These are phyloP conservation scores for Cladosporium halotolerans DNA, from an alignment of 2,329 filamentous ascomycete genomes.

Conservation along the genomic window DNA sequence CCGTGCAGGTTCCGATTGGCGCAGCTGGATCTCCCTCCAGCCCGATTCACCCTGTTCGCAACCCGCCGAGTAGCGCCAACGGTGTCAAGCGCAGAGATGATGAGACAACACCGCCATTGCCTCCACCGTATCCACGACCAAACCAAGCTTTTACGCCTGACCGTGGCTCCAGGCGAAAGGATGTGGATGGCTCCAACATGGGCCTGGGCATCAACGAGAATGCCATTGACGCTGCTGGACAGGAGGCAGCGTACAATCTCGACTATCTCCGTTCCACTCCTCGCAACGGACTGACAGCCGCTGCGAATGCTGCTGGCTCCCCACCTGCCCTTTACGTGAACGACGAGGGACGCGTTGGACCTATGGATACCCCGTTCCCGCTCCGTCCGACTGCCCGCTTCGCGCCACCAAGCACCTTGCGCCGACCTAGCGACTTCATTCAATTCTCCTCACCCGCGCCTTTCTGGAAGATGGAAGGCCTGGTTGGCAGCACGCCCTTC, in stretches of 20 bases:
- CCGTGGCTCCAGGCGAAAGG: slow-evolving; percentile 41
- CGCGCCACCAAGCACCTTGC: slow-evolving; percentile 72
- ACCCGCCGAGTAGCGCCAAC: slow-evolving; percentile 34
- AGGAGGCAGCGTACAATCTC: slow-evolving; percentile 10
- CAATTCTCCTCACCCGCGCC: slow-evolving; percentile 78
- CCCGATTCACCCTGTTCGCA: slow-evolving; percentile 47
- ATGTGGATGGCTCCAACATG: slow-evolving; percentile 17
- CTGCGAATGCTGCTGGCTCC: slow-evolving; percentile 32
- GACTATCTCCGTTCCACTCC: slow-evolving; percentile 28
- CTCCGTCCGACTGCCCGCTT: slow-evolving; percentile 52
- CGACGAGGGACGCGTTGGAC: slow-evolving; percentile 29
- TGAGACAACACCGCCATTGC: slow-evolving; percentile 40
- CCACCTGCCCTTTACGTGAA: slow-evolving; percentile 34
- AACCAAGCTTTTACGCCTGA: slow-evolving; percentile 49
- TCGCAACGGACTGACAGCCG: slow-evolving; percentile 30
- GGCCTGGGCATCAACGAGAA: slow-evolving; percentile 28
- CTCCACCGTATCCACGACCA: slow-evolving; percentile 38
- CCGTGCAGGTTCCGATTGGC: slow-evolving; percentile 23
- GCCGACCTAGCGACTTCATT: slow-evolving; percentile 78
- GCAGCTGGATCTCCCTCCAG: slow-evolving; percentile 41
- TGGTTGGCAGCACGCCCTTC: slow-evolving; percentile 63
- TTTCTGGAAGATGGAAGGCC: slow-evolving; percentile 81
- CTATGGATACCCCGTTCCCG: slow-evolving; percentile 33
- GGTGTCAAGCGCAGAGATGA: slow-evolving; percentile 29
- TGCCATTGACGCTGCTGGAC: slow-evolving; percentile 19